Evolutionary conservation across 495 filamentous ascomycete species (phyloP).

Genomic region (Neurospora tetrasperma): DNA sequence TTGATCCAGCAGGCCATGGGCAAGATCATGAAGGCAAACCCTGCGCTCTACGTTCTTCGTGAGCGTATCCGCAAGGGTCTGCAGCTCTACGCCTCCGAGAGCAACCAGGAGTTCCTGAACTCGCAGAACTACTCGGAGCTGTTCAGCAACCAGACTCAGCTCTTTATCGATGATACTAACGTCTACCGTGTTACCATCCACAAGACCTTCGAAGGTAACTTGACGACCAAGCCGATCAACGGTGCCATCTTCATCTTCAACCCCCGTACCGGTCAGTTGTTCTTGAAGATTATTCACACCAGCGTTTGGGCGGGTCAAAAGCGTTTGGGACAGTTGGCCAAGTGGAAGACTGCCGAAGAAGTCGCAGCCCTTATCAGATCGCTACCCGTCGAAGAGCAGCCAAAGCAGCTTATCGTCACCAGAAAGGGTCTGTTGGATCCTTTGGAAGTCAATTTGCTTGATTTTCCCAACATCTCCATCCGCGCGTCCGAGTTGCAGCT

Average conservation of each 20-base stretch:
- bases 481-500: conserved; percentile 95
- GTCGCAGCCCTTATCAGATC: conserved; percentile 95
- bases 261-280: conserved; percentile 91
- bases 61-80: conserved; percentile 99
- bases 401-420: conserved; percentile 97
- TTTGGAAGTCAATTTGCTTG: conserved; percentile 90
- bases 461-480: conserved; percentile 99
- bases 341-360: conserved; percentile 99
- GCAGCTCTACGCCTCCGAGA: conserved; percentile 96
- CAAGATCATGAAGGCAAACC: conserved; percentile 99
- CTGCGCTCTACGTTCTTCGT: conserved; percentile 88
- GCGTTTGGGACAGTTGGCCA: conserved; percentile 94
- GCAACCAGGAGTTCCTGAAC: conserved; percentile 98
- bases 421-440: conserved; percentile 96
- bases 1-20: conserved; percentile 96
- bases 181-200: conserved; percentile 99
- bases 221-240: conserved; percentile 99
- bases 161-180: conserved; percentile 99
- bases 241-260: conserved; percentile 99
- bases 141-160: conserved; percentile 97
- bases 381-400: conserved; percentile 94
- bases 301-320: conserved; percentile 99
- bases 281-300: conserved; percentile 99
- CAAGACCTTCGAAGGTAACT: conserved; percentile 98
- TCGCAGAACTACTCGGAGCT: conserved; percentile 99